Evolutionary conservation across 2,329 filamentous ascomycete species (phyloP).

Genomic region (Scedosporium boydii): DNA sequence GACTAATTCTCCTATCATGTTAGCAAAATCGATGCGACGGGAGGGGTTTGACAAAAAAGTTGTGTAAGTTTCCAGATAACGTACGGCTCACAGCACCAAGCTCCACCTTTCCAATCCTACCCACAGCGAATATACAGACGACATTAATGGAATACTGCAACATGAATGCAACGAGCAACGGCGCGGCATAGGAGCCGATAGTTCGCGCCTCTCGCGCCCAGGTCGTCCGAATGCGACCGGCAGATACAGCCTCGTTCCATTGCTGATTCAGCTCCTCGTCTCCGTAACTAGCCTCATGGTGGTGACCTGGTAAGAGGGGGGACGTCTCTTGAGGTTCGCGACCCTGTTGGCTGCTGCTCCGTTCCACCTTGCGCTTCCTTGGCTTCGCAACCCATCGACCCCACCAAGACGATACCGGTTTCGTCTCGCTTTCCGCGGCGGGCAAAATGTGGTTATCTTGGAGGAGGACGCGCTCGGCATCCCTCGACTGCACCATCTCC

Average conservation of each 20-base stretch:
- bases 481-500: conserved; percentile 46
- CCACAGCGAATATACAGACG: conserved; percentile 69
- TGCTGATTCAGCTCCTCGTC: conserved; percentile 57
- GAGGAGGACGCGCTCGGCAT: conserved; percentile 51
- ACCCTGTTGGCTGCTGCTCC: conserved; percentile 17
- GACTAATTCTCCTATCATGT: conserved; percentile 15
- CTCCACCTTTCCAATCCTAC: conserved; percentile 59
- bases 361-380: conserved; percentile 31
- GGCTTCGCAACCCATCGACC: conserved; percentile 38
- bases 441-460: conserved; percentile 58
- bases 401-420: conserved; percentile 21
- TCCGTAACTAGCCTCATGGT: conserved; percentile 23
- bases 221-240: conserved; percentile 76
- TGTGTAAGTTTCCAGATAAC: conserved; percentile 11
- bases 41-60: background rate
- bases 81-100: conserved; percentile 33
- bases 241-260: conserved; percentile 77
- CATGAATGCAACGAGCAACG: conserved; percentile 64
- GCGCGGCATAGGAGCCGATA: conserved; percentile 59
- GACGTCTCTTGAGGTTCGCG: conserved; percentile 22
- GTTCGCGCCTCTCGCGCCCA: conserved; percentile 88
- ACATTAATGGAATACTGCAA: conserved; percentile 82
- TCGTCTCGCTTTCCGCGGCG: conserved; percentile 33
- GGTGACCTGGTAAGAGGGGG: conserved; percentile 23
- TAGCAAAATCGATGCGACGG: background rate